Evolutionary conservation across 2,329 filamentous ascomycete species (phyloP).

Genomic region (Penicillium crustosum): DNA sequence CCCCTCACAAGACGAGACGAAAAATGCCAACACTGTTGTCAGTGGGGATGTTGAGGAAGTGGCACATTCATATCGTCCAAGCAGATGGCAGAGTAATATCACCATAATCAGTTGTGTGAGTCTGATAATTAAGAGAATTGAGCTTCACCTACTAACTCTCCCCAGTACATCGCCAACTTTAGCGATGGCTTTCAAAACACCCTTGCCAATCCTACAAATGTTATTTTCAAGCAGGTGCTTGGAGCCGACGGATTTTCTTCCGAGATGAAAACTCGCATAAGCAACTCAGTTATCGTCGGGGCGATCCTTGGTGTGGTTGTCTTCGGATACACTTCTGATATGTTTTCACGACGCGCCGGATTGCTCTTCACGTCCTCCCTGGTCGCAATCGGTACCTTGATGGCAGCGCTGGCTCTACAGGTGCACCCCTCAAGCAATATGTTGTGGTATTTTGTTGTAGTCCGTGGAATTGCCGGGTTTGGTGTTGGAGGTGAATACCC

Average conservation of each 20-base stretch:
- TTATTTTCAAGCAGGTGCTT: slow-evolving; percentile 33
- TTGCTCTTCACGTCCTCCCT: slow-evolving; percentile 32
- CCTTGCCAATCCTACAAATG: slow-evolving; percentile 35
- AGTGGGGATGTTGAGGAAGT: slow-evolving; percentile 3
- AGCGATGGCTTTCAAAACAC: slow-evolving; percentile 35
- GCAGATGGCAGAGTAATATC: slow-evolving; percentile 30
- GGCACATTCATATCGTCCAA: slow-evolving; percentile 20
- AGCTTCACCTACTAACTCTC: not conserved
- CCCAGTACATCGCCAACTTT: slow-evolving; percentile 34
- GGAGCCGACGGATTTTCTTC: slow-evolving; percentile 24
- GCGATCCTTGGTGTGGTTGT: slow-evolving; percentile 32
- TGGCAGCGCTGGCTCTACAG: slow-evolving; percentile 41
- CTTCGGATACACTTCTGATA: slow-evolving; percentile 31
- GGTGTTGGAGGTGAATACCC: slow-evolving; percentile 43
- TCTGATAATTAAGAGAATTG: not conserved
- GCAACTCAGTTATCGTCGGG: slow-evolving; percentile 32
- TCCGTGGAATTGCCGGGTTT: slow-evolving; percentile 39
- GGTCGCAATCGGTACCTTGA: slow-evolving; percentile 31
- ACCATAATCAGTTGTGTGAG: slow-evolving; percentile 33
- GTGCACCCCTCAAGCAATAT: slow-evolving; percentile 36
- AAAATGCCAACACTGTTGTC: slow-evolving; percentile 8
- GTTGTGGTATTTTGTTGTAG: slow-evolving; percentile 41
- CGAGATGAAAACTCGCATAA: slow-evolving; percentile 34
- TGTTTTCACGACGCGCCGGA: slow-evolving; percentile 29
- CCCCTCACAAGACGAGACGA: slow-evolving; percentile 8